Base-by-base conservation (phyloP, 768 basidiomycete species). In the Naematelia aurantialba region DNA sequence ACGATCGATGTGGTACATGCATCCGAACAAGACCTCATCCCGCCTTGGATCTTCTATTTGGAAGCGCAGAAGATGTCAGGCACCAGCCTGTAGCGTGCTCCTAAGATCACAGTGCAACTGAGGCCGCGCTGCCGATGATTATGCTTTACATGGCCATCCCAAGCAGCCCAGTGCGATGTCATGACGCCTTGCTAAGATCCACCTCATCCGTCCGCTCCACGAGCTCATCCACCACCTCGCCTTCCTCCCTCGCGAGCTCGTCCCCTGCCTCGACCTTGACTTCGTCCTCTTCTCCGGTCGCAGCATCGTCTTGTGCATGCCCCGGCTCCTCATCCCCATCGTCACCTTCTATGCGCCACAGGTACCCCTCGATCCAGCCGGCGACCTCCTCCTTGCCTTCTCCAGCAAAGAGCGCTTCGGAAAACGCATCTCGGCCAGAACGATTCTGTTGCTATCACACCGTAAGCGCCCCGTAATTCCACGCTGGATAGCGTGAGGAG, bases 281-380 rank as follows among this genome's bases (percentile, higher is more conserved):
- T n/a, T 87, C 22, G 27, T 89, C 89, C 63, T 91, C 90, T 17
- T 89, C 85, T 85, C 88, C 89, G 1, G 83, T 87, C 2, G 82
- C 84, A 45, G 84, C 80, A 75, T 91, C 89, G 0, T 88, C 91
- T 75, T 89, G 89, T 14, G 82, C 56, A 31, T 88, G 89, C 82
- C 82, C 1, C 19, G 89, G 85, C 85, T 88, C 89, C 82, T 85
- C 0, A 73, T 66, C 66, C 89, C 92, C 78, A 85, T 88, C 59
- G 85, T 82, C 73, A 87, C 90, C 67, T 90, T 91, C 63, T 87
- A 77, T 69, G 82, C 81, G 25, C 82, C 74, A 91, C 85, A 1
- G 85, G 85, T 0, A 76, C n/a, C 75, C 75, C 56, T 76, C 75
- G n/a, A 76, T 75, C 69, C 70, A 76, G 1, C 75, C 75, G 30